phyloP scores from a whole-genome alignment of 2,329 filamentous ascomycete genomes.

The Magnaporthales sp. region DNA sequence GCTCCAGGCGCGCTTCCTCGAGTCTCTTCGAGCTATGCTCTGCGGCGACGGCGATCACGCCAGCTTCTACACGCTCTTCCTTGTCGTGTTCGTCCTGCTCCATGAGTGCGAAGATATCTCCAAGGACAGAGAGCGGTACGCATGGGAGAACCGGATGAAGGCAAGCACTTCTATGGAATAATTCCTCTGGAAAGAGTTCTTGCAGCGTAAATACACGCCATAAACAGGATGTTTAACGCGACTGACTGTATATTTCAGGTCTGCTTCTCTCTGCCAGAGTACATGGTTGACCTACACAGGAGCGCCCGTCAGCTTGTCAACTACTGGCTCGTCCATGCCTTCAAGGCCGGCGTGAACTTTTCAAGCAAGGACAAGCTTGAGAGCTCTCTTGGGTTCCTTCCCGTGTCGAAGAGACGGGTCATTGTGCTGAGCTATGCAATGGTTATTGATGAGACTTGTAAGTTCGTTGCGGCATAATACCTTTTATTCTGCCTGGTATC shows the following conservation, averaged over 20 bases:
- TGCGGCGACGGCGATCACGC: not conserved
- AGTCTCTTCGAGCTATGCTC: not conserved
- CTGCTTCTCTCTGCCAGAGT: constrained; percentile 1
- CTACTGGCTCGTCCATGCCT: not conserved
- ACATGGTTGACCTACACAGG: not conserved
- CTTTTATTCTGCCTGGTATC: not conserved
- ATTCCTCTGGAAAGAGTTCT: too few relatives aligned
- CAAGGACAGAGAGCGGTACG: constrained; percentile 4
- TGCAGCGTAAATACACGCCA: too few relatives aligned
- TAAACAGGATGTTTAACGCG: not conserved
- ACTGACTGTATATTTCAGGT: not conserved
- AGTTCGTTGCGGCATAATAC: not conserved
- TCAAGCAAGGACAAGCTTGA: not conserved
- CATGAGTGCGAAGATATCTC: constrained; percentile 1
- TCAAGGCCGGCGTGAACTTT: not conserved
- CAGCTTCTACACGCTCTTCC: not conserved
- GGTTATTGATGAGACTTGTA: not conserved
- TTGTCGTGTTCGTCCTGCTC: not conserved
- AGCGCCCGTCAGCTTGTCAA: not conserved
- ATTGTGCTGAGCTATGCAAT: not conserved
- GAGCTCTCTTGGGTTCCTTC: not conserved
- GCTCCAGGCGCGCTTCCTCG: not conserved
- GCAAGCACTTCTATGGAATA: not conserved
- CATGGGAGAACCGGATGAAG: not conserved
- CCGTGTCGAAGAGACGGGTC: not conserved